Base-by-base conservation (phyloP, 768 basidiomycete species). In the Cytidiella melzeri region DNA sequence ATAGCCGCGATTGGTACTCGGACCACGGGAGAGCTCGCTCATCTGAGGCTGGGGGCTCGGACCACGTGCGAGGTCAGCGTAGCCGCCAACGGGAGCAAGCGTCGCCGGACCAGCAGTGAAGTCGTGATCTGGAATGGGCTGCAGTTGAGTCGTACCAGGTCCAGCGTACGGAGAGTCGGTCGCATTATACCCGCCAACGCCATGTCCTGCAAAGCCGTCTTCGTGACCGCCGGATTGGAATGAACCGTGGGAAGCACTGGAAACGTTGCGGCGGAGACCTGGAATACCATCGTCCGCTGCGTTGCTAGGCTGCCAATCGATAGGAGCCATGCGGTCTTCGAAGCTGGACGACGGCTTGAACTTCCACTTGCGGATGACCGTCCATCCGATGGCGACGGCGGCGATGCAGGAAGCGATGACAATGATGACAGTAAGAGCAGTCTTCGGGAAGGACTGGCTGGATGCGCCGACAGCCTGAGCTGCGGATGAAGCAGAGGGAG, bases 291-390 rank as follows among this genome's bases (percentile, higher is more conserved):
- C 45, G 48, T 77, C 74, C 6, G 75, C 75, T 46, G 61, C 68
- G 4, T 15, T 24, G 40, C 77, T 74, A n/a, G 87, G 87, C 61
- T 86, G 80, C 88, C 87, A 92, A 69, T 91, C 83, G 62, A 92
- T 89, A 52, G 92, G 90, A 51, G 86, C 80, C 71, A 94, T 79
- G 56, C 90, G 87, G 53, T 82, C 80, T 58, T 89, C 86, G 63
- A 92, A 92, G 58, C 79, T 76, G 61, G 79, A 74, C 25, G 90
- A 92, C 50, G 85, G 80, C 47, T 79, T 81, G 61, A 92, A 82
- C 70, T 92, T 91, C 86, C 88, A 92, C 67, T 92, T 92, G 71
- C 91, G 84, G 73, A 92, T 87, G 61, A 91, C 69, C 42, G 90
- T 93, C 91, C 91, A 94, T 54, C 85, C 72, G 57, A 92, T 80